Percentiles rank a stretch among this genome's conserved stretches.
phyloP scores from a whole-genome alignment of 495 filamentous ascomycete species.

The Talaromyces nanjingensis region DNA sequence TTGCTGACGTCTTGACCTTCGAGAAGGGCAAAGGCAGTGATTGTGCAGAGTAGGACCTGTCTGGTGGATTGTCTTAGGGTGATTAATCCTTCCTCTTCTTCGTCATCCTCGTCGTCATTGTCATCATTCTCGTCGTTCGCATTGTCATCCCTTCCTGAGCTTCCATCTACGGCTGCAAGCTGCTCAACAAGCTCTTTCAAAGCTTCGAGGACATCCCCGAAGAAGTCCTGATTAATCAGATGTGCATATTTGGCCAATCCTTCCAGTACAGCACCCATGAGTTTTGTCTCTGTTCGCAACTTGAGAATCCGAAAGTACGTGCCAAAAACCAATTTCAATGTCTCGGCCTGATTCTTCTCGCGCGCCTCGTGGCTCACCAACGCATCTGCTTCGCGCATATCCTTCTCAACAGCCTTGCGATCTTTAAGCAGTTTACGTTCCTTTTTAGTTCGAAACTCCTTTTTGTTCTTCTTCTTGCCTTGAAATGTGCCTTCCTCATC shows the following conservation, averaged over 20 bases:
- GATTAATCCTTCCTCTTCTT: slow-evolving; percentile 19
- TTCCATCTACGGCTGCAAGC: slow-evolving; percentile 47
- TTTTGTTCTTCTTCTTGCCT: slow-evolving; percentile 69
- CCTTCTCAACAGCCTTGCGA: slow-evolving; percentile 80
- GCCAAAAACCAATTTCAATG: slow-evolving; percentile 89
- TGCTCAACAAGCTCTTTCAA: slow-evolving; percentile 82
- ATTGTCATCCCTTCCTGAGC: slow-evolving; percentile 39
- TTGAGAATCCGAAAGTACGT: slow-evolving; percentile 93
- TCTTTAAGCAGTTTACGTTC: slow-evolving; percentile 71
- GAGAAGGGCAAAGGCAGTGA: slow-evolving; percentile 89
- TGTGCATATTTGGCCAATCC: slow-evolving; percentile 89
- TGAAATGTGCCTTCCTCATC: slow-evolving; percentile 21
- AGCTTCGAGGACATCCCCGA: slow-evolving; percentile 90
- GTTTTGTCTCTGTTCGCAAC: slow-evolving; percentile 54
- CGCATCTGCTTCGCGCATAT: slow-evolving; percentile 89
- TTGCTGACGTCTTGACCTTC: slow-evolving; percentile 73
- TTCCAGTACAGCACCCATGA: slow-evolving; percentile 93
- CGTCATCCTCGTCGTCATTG: slow-evolving; percentile 13
- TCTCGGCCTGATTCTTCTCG: slow-evolving; percentile 88
- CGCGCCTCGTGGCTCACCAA: slow-evolving; percentile 84
- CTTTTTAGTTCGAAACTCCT: slow-evolving; percentile 68
- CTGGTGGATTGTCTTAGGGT: slow-evolving; percentile 60
- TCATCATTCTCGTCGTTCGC: slow-evolving; percentile 34
- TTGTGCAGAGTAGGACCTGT: slow-evolving; percentile 87
- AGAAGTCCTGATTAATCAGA: slow-evolving; percentile 97